Conservation (phyloP, 2,329 filamentous ascomycete species). For the Pseudogymnoascus sp. region DNA sequence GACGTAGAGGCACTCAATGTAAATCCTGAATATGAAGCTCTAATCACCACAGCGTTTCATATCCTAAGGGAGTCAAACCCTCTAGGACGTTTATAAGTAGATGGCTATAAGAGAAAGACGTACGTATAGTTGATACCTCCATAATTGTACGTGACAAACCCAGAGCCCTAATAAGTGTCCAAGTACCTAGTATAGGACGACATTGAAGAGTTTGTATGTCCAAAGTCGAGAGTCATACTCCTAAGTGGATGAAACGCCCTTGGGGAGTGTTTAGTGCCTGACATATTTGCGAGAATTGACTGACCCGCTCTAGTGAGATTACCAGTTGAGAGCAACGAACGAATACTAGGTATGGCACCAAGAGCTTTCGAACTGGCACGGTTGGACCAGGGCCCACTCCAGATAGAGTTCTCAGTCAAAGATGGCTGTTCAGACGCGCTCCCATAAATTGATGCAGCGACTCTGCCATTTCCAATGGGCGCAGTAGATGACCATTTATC, state of each 20-base stretch:
- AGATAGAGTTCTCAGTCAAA: too few species aligned
- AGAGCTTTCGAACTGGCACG: neutral
- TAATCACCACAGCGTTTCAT: neutral
- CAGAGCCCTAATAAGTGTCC: neutral
- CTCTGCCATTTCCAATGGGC: too few species aligned
- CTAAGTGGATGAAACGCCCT: neutral
- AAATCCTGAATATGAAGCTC: neutral
- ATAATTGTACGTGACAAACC: neutral
- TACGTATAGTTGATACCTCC: neutral
- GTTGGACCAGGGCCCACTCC: neutral
- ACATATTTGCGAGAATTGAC: neutral
- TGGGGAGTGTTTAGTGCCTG: neutral
- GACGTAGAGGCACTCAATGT: neutral
- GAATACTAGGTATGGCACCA: neutral
- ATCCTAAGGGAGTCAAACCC: neutral
- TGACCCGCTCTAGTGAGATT: neutral
- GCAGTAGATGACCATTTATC: too few species aligned
- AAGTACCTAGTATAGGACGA: neutral
- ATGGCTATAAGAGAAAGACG: neutral
- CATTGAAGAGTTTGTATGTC: neutral
- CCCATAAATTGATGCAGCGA: too few species aligned
- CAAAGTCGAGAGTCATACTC: neutral
- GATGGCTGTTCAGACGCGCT: too few species aligned
- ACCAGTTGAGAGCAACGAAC: neutral
- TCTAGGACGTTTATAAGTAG: neutral